Evolutionary conservation across 495 filamentous ascomycete species (phyloP).

Genomic region (Haplographium delicatum): DNA sequence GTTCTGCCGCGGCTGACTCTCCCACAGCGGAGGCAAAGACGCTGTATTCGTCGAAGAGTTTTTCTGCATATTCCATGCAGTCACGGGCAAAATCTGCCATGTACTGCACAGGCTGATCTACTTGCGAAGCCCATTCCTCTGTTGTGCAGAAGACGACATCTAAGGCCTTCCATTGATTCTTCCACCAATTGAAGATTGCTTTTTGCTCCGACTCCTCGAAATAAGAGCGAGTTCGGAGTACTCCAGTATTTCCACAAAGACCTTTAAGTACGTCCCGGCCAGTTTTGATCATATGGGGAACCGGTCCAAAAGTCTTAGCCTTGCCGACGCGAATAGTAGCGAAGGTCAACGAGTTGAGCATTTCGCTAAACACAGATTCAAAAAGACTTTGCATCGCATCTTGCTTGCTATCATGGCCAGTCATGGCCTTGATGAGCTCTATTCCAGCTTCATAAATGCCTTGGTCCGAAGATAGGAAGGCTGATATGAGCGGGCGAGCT

Average conservation of each 20-base stretch:
- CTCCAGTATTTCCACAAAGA: conserved; percentile 78
- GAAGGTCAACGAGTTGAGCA: conserved; percentile 19
- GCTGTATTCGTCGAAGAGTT: conserved; percentile 74
- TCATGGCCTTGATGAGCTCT: conserved; percentile 74
- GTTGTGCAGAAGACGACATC: conserved; percentile 78
- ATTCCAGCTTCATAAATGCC: conserved; percentile 68
- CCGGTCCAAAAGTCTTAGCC: conserved; percentile 59
- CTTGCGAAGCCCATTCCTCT: conserved; percentile 66
- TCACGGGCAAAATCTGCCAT: conserved; percentile 93
- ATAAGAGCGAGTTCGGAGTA: conserved; percentile 61
- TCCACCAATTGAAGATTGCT: conserved; percentile 72
- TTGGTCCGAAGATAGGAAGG: conserved; percentile 50
- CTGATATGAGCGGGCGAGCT: conserved; percentile 33
- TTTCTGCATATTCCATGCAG: conserved; percentile 86
- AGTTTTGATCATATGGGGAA: conserved; percentile 65
- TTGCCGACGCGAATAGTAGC: conserved; percentile 39
- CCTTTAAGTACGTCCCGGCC: conserved; percentile 71
- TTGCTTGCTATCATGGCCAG: conserved; percentile 59
- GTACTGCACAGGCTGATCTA: conserved; percentile 50
- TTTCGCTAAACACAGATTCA: conserved; percentile 50
- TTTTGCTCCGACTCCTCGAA: conserved; percentile 55
- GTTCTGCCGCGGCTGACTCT: conserved; percentile 36
- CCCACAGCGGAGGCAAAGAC: conserved; percentile 52
- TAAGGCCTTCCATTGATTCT: conserved; percentile 69
- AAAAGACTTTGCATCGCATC: conserved; percentile 72